Conservation (phyloP, 2,329 filamentous ascomycete genomes). For the Alternaria brassicae region DNA sequence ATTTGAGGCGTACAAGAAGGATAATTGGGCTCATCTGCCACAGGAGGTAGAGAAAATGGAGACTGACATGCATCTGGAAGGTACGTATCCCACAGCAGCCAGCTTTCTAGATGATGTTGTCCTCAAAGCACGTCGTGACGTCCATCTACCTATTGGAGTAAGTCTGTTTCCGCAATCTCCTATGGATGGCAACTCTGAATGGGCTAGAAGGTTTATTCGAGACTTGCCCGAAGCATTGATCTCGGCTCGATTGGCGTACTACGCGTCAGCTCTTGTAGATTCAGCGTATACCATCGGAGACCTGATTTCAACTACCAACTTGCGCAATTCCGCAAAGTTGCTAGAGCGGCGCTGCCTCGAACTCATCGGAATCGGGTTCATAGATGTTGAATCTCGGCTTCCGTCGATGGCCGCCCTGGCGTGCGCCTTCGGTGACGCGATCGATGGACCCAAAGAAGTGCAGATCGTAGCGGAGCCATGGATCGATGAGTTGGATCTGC, state of each 20-base stretch:
- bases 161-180: slow-evolving; percentile 9
- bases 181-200: slow-evolving; percentile 4
- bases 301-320: background rate
- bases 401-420: slow-evolving; percentile 10
- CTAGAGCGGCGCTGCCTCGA: slow-evolving; percentile 3
- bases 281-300: background rate
- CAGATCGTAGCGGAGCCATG: background rate
- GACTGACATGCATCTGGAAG: slow-evolving; percentile 7
- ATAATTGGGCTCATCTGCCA: slow-evolving; percentile 9
- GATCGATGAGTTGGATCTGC: slow-evolving; percentile 12
- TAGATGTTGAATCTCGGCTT: slow-evolving; percentile 8
- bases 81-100: background rate
- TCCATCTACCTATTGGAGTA: slow-evolving; percentile 10
- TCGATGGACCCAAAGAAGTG: slow-evolving; percentile 15
- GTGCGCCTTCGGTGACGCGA: slow-evolving; percentile 7
- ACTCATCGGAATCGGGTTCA: slow-evolving; percentile 6
- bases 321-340: background rate
- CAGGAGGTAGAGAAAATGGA: background rate
- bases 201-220: slow-evolving; percentile 10
- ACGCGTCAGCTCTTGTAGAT: background rate
- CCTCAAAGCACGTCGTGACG: slow-evolving; percentile 11
- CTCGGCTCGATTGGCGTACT: slow-evolving; percentile 3
- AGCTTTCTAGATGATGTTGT: slow-evolving; percentile 6
- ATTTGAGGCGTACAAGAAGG: background rate
- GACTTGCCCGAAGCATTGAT: background rate